phyloP scores from a whole-genome alignment of 2,329 filamentous ascomycete species.

The Conoideocrella luteorostrata region DNA sequence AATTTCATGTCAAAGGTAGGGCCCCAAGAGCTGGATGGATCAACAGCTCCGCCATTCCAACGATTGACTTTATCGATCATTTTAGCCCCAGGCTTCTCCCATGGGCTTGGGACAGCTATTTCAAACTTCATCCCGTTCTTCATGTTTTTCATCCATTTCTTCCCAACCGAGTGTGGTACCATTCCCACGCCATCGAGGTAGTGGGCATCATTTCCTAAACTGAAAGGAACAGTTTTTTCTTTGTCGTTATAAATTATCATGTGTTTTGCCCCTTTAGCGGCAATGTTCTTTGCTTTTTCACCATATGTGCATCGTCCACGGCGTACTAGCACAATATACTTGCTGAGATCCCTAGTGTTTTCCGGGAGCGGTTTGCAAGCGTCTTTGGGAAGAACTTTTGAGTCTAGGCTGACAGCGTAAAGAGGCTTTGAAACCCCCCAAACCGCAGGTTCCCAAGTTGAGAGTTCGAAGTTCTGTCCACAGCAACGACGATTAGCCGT shows the following conservation, averaged over 20 bases:
- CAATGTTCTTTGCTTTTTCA: neutral
- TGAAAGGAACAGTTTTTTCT: slow-evolving; percentile 18
- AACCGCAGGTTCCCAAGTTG: slow-evolving; percentile 1
- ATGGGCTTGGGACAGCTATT: neutral
- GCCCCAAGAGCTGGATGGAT: slow-evolving; percentile 51
- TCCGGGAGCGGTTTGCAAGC: slow-evolving; percentile 30
- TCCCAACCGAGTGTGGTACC: slow-evolving; percentile 35
- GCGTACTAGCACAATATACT: slow-evolving; percentile 47
- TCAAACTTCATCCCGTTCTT: slow-evolving; percentile 29
- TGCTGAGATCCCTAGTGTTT: slow-evolving; percentile 44
- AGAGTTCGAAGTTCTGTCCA: neutral
- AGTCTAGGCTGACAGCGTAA: slow-evolving; percentile 28
- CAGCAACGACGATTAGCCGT: slow-evolving; percentile 27
- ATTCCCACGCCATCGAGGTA: slow-evolving; percentile 23
- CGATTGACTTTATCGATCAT: slow-evolving; percentile 7
- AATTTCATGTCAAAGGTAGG: slow-evolving; percentile 51
- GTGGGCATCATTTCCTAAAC: slow-evolving; percentile 21
- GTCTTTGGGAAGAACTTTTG: slow-evolving; percentile 25
- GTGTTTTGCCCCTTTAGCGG: slow-evolving; percentile 47
- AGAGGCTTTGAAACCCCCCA: slow-evolving; percentile 11
- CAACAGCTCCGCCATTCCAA: slow-evolving; percentile 42
- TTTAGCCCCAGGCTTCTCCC: neutral
- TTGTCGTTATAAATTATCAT: slow-evolving; percentile 55
- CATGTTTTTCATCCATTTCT: slow-evolving; percentile 31
- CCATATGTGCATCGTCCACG: slow-evolving; percentile 18